Conservation (phyloP, 2,329 filamentous ascomycete genomes). For the Pestalotiopsis fici region DNA sequence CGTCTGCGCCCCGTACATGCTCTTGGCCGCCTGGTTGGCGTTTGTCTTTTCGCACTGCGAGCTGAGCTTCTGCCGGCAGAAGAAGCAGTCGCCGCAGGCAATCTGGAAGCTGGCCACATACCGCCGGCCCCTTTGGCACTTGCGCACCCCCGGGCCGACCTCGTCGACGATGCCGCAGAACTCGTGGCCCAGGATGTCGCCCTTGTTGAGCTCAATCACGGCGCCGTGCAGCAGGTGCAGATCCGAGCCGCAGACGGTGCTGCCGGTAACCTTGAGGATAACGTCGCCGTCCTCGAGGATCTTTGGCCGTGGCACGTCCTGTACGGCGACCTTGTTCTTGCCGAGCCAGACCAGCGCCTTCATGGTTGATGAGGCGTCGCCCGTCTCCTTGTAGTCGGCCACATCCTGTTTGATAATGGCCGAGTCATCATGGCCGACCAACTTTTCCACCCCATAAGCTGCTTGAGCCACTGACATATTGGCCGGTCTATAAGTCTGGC, state of each 20-base stretch:
- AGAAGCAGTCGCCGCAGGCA: slow-evolving; percentile 71
- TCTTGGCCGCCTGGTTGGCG: slow-evolving; percentile 67
- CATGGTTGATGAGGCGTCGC: slow-evolving; percentile 65
- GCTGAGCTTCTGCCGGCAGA: slow-evolving; percentile 76
- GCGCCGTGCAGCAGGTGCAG: slow-evolving; percentile 58
- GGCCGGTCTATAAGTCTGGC: background rate
- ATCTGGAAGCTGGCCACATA: slow-evolving; percentile 90
- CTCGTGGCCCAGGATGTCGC: slow-evolving; percentile 68
- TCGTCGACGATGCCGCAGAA: slow-evolving; percentile 59
- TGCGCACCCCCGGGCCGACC: slow-evolving; percentile 55
- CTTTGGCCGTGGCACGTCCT: slow-evolving; percentile 68
- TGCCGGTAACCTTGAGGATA: slow-evolving; percentile 75
- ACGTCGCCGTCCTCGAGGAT: slow-evolving; percentile 75
- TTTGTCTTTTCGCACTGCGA: slow-evolving; percentile 83
- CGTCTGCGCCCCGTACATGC: slow-evolving; percentile 78
- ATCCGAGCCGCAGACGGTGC: slow-evolving; percentile 60
- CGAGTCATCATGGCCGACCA: slow-evolving; percentile 67
- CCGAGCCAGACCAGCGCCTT: slow-evolving; percentile 81
- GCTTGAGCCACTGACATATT: slow-evolving; percentile 64
- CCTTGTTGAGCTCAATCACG: slow-evolving; percentile 60
- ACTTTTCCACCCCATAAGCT: slow-evolving; percentile 67
- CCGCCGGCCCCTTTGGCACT: slow-evolving; percentile 60
- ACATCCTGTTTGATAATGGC: slow-evolving; percentile 70
- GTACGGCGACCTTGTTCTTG: slow-evolving; percentile 74
- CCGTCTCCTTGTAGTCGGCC: slow-evolving; percentile 52